Conservation (phyloP, 2,329 filamentous ascomycete species). For the Rhinocladiella similis region DNA sequence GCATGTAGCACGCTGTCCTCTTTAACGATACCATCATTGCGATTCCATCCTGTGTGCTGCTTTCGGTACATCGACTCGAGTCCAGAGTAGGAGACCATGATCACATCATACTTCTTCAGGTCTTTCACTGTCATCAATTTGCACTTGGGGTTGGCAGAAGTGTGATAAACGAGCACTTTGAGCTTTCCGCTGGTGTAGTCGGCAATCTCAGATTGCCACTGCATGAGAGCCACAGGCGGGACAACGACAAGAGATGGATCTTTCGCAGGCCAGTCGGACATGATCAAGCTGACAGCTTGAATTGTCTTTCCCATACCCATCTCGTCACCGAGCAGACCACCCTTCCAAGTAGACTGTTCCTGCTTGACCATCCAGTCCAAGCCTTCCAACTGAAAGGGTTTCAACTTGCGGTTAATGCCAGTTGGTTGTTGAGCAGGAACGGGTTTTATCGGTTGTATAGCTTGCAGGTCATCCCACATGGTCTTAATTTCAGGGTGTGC, state of each 20-base stretch:
- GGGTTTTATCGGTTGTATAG: conserved; percentile 65
- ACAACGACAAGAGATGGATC: conserved; percentile 84
- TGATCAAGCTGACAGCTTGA: conserved; percentile 94
- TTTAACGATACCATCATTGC: conserved; percentile 77
- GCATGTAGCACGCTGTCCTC: conserved; percentile 77
- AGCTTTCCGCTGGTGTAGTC: conserved; percentile 82
- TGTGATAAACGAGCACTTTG: conserved; percentile 88
- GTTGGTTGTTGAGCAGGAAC: conserved; percentile 68
- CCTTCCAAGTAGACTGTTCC: conserved; percentile 81
- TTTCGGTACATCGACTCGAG: conserved; percentile 91
- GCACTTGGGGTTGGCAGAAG: conserved; percentile 72
- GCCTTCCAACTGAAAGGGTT: conserved; percentile 91
- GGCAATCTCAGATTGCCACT: conserved; percentile 83
- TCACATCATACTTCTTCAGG: conserved; percentile 81
- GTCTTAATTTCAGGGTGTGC: conserved; percentile 76
- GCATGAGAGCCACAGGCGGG: conserved; percentile 90
- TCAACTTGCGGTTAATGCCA: conserved; percentile 78
- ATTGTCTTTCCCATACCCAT: conserved; percentile 99
- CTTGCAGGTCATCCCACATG: conserved; percentile 80
- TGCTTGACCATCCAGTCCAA: conserved; percentile 92
- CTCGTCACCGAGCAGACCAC: conserved; percentile 90
- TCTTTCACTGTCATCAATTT: conserved; percentile 75
- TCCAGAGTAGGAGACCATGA: conserved; percentile 85
- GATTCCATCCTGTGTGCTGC: conserved; percentile 84
- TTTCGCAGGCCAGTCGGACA: conserved; percentile 90